Evolutionary conservation across 345 rosid genomes (phyloP), one percentile per base, ranked within the genome.

Genomic region (Eucalyptus erythrocorys): DNA sequence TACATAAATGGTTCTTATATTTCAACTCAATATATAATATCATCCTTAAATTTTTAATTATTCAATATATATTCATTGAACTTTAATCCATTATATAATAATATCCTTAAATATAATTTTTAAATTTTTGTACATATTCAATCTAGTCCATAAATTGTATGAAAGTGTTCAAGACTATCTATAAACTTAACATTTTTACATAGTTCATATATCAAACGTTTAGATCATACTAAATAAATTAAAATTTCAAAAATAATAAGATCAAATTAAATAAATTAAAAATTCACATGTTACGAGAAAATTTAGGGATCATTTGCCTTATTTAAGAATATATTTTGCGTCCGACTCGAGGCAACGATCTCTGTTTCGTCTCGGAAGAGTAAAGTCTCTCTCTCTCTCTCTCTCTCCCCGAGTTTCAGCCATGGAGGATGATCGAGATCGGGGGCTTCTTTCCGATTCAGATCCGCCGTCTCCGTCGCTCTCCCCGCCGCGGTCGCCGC

Each of bases 361-460:
- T 19, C 30, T 3, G 15, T 40, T 40, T 40, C 84, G 84, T 76
- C 15, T 40, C 84, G 6, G 47, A 1, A 76, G 47, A 76, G 47
- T 11, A 76, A 47, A 55, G 26, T 6, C 1, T 27, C 30, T 21
- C 34, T 61, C 3, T 40, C 6, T 57, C 80, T 87, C 34, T 86
- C 49, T 42, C 30, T 88, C 43, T 19, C 34, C 7, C 16, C 4
- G 21, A 24, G 42, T 57, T n/a, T 71, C 88, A 13, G 88, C 88
- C 37, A 88, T 51, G 27, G 93, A 90, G 6, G 92, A 85, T 3
- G 93, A 90, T 85, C 91, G 89, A 51, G 91, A 87, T 13, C 87
- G 59, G 47, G 93, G 91, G 26, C 61, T 87, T 13, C 89, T 47
- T 42, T 76, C 1, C 13, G 84, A 76, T 21, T 93, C 89, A 12